phyloP scores from a whole-genome alignment of 2,329 filamentous ascomycete species.

The Monilinia laxa region DNA sequence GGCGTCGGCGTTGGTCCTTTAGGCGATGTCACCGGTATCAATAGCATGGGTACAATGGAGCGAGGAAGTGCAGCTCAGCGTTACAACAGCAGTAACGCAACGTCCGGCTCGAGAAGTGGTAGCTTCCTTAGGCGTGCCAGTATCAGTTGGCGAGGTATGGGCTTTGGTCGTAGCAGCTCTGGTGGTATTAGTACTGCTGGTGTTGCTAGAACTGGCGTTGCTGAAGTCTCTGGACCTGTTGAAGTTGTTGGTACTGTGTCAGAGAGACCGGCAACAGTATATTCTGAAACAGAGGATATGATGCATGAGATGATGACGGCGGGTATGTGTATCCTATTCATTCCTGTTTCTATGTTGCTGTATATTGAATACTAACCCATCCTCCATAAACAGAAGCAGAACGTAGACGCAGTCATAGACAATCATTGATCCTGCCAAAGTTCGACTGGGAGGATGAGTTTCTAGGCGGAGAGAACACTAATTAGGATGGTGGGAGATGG shows the following conservation, averaged over 20 bases:
- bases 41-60: not conserved
- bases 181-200: not conserved
- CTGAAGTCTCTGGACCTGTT: not conserved
- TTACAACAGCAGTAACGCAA: not conserved
- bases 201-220: not conserved
- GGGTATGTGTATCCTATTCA: not conserved
- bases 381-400: not conserved
- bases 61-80: not conserved
- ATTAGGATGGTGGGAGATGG: not conserved
- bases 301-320: not conserved
- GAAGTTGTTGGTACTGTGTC: not conserved
- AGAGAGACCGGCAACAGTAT: not conserved
- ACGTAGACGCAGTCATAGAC: not conserved
- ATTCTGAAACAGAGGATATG: not conserved
- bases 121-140: not conserved
- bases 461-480: not conserved
- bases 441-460: conserved; percentile 11
- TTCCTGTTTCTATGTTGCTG: not conserved
- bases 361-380: not conserved
- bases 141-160: not conserved
- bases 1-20: not conserved
- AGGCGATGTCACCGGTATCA: not conserved
- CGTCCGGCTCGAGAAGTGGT: not conserved
- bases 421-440: conserved; percentile 4
- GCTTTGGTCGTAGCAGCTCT: not conserved